Evolutionary conservation across 208 protist genomes (phyloP).

Genomic region (Phytomonas serpens): DNA sequence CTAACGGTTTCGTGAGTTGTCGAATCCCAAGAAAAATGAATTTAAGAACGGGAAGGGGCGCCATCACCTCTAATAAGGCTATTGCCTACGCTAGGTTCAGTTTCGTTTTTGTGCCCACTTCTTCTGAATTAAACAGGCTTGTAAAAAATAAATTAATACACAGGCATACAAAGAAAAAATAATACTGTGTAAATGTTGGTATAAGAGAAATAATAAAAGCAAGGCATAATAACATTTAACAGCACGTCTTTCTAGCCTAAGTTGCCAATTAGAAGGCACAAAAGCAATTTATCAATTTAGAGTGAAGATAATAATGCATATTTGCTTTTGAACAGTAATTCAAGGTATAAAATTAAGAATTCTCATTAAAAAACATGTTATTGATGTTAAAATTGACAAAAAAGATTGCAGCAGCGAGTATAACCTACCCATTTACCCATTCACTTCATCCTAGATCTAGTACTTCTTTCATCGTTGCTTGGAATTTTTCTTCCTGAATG

Average conservation of each 20-base stretch:
- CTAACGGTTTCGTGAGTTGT: constrained; percentile 68
- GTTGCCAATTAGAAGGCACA: background rate
- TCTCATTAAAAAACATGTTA: too few species aligned
- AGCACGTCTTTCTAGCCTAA: background rate
- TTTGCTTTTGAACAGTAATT: background rate
- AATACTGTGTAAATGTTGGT: background rate
- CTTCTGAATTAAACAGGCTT: constrained; percentile 9
- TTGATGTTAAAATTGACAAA: too few species aligned
- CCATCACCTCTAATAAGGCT: constrained; percentile 31
- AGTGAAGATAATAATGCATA: background rate
- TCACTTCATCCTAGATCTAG: background rate
- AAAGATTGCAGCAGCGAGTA: background rate
- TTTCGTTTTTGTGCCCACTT: constrained; percentile 5
- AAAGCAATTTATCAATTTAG: background rate
- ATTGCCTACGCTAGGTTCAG: constrained; percentile 1
- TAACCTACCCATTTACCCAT: background rate
- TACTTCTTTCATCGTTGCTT: background rate
- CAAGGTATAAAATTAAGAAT: too few species aligned
- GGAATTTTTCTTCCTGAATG: background rate
- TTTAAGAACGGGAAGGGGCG: constrained; percentile 62
- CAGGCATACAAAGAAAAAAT: constrained; percentile 10
- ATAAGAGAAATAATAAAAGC: constrained; percentile 1
- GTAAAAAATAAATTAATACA: constrained; percentile 7
- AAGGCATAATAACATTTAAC: background rate
- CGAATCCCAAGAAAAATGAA: constrained; percentile 71